phyloP scores from a whole-genome alignment of 371 early-diverging fungal species.

The Massospora cicadina region DNA sequence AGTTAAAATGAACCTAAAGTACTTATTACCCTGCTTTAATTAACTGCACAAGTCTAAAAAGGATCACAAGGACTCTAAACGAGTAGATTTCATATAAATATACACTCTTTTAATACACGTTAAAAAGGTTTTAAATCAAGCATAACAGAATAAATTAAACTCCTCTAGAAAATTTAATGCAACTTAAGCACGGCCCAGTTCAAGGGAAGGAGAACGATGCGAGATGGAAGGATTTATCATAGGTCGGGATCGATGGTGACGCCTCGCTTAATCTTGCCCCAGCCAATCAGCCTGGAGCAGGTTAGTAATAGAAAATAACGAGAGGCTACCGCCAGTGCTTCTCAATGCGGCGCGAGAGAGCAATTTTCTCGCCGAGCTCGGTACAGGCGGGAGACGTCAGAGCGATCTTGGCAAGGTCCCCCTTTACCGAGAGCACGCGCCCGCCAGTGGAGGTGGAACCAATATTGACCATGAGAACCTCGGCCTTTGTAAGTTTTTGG shows the following conservation, averaged over 20 bases:
- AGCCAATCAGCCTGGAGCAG: constrained; percentile 65
- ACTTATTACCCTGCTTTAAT: too few species aligned
- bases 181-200: too few species aligned
- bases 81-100: too few species aligned
- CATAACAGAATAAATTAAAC: too few species aligned
- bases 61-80: too few species aligned
- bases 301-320: constrained; percentile 7
- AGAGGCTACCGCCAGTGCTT: constrained; percentile 89
- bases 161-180: too few species aligned
- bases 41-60: too few species aligned
- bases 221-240: too few species aligned
- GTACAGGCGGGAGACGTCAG: constrained; percentile 95
- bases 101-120: too few species aligned
- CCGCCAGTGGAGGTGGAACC: constrained; percentile 98
- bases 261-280: constrained; percentile 90
- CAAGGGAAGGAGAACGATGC: too few species aligned
- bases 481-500: constrained; percentile 81
- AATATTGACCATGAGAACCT: constrained; percentile 96
- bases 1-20: too few species aligned
- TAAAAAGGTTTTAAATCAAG: too few species aligned
- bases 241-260: constrained; percentile 47
- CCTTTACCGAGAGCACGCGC: constrained; percentile 83
- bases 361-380: constrained; percentile 95
- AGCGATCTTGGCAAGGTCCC: constrained; percentile 83
- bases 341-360: constrained; percentile 94